Conservation (phyloP, 2,329 filamentous ascomycete genomes). For the Diplodia scrobiculata region DNA sequence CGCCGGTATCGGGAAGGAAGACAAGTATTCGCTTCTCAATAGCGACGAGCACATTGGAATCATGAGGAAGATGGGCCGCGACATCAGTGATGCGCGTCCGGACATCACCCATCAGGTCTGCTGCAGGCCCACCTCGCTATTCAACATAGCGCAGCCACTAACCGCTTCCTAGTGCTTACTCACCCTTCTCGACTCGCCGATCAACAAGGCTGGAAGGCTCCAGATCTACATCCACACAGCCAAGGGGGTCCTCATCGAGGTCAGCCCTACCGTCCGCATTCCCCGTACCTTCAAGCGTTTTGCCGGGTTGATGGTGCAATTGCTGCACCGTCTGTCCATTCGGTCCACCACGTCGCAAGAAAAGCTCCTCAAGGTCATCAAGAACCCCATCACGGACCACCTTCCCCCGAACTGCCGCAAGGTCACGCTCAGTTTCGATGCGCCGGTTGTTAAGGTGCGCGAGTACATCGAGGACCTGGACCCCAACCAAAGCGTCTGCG, state of each 20-base stretch:
- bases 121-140: conserved; percentile 31
- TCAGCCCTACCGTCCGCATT: conserved; percentile 96
- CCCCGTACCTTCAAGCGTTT: conserved; percentile 99
- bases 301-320: conserved; percentile 96
- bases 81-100: conserved; percentile 95
- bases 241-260: conserved; percentile 95
- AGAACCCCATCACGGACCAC: conserved; percentile 97
- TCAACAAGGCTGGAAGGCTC: conserved; percentile 96
- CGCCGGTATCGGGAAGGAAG: conserved; percentile 71
- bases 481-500: conserved; percentile 88
- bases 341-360: conserved; percentile 96
- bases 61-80: conserved; percentile 99
- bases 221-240: conserved; percentile 99
- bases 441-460: conserved; percentile 79
- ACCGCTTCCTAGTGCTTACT: conserved; percentile 75
- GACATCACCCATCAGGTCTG: conserved; percentile 98
- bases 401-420: conserved; percentile 96
- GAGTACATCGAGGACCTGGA: conserved; percentile 83
- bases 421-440: conserved; percentile 93
- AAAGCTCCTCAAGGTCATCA: conserved; percentile 95
- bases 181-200: conserved; percentile 92
- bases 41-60: conserved; percentile 99
- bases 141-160: conserved; percentile 23
- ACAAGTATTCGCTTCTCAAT: conserved; percentile 97
- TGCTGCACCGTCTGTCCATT: conserved; percentile 92